Base-by-base conservation (phyloP, 345 rosid species). In the Euphorbia tirucalli region DNA sequence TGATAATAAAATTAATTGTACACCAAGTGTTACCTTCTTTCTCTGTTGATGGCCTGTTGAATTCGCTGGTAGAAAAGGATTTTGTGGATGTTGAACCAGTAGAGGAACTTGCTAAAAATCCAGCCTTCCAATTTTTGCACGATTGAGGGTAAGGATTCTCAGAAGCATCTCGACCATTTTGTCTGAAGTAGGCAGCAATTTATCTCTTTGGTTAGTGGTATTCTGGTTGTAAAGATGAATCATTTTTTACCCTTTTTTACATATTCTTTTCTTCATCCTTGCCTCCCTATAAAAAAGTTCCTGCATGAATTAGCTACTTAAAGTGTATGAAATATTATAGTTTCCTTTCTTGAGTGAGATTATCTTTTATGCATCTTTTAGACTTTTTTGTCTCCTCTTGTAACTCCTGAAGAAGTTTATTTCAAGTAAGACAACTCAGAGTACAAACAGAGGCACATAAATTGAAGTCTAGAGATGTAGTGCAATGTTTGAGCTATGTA, bases 1-100 rank as follows among this genome's bases (percentile, higher is more conserved):
- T 7, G n/a, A 5, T 21, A n/a, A 60, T 37, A 41, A 60, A 35
- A 30, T 60, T 21, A 31, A 28, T 3, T 60, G 30, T 14, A 5
- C 14, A 21, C 22, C 22, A 44, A 7, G 6, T 9, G 31, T 32
- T n/a, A 35, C 18, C 19, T 2, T 52, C 11, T 31, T 96, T 93
- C 90, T 93, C 99, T 21, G 86, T 93, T 13, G 98, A 96, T 11
- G 99, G 93, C 72, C 91, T 96, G 18, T 81, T 98, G 0, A 85
- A 64, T 78, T 79, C 97, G 27, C 76, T 96, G 75, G 89, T 89
- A 69, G 99, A 87, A 82, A 96, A 85, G 70, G 99, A 96, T 73
- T 96, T 96, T 72, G 78, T 82, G 49, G 96, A 75, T 52, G 96
- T 96, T 18, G 79, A 85, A 78, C 90, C 95, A 0, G 96, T 95